Percentiles rank a stretch among this genome's conserved stretches.
Evolutionary conservation across 805 yeast species (phyloP).

Genomic region (Sugiyamaella qingdaonensis): DNA sequence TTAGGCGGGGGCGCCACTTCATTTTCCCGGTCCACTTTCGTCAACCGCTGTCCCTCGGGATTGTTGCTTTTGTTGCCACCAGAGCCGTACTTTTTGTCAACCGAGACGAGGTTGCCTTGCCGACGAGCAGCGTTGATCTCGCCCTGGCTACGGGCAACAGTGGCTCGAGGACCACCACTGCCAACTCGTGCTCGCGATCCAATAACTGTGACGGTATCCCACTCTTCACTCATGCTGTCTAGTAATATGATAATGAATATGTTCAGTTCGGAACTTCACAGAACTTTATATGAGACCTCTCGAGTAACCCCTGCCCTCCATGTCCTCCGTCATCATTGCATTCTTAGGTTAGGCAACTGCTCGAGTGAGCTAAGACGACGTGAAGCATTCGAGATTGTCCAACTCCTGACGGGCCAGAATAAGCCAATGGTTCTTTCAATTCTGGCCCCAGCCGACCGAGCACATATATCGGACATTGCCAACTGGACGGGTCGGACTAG

Average conservation of each 20-base stretch:
- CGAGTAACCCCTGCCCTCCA: neutral
- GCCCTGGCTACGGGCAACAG: conserved; percentile 71
- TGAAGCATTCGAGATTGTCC: too few species aligned
- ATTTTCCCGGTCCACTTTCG: conserved; percentile 89
- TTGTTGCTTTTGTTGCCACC: conserved; percentile 53
- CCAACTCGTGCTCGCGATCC: conserved; percentile 88
- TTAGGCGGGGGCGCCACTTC: conserved; percentile 92
- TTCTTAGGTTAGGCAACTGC: neutral
- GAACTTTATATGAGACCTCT: neutral
- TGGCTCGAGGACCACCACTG: conserved; percentile 80
- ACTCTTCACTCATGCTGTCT: conserved; percentile 46
- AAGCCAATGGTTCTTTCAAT: neutral
- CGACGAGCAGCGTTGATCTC: conserved; percentile 93
- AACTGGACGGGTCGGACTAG: neutral
- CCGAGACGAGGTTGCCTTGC: conserved; percentile 80
- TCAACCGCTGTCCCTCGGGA: conserved; percentile 90
- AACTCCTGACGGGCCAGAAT: too few species aligned
- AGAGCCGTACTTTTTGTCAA: conserved; percentile 85
- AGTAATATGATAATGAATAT: neutral
- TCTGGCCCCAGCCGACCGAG: neutral
- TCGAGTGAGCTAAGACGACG: too few species aligned
- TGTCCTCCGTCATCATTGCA: neutral
- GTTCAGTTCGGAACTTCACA: neutral
- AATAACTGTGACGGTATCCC: conserved; percentile 88
- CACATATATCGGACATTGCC: neutral